phyloP scores from a whole-genome alignment of 2,329 filamentous ascomycete genomes.

The Apiospora pterosperma region DNA sequence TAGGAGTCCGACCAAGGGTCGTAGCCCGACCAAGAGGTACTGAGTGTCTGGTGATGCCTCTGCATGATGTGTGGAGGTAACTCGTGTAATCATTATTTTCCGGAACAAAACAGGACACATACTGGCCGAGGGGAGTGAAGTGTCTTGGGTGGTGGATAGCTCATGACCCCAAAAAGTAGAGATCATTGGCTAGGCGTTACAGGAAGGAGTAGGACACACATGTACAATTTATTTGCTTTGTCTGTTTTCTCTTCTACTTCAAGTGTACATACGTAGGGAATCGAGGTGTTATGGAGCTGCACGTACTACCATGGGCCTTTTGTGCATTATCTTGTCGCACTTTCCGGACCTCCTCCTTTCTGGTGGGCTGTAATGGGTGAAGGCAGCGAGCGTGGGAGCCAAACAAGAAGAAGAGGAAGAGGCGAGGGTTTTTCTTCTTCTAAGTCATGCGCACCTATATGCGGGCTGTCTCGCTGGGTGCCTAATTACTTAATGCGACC shows the following conservation, averaged over 20 bases:
- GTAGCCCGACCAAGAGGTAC: slow-evolving; percentile 45
- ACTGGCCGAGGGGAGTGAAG: neutral
- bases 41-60: slow-evolving; percentile 11
- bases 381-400: no score
- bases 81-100: neutral
- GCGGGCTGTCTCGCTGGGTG: no score
- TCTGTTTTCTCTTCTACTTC: neutral
- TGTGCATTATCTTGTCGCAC: no score
- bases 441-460: no score
- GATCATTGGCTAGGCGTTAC: neutral
- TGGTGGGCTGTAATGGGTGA: no score
- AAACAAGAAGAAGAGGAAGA: no score
- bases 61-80: neutral
- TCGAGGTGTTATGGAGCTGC: no score
- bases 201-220: neutral
- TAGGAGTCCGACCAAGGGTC: slow-evolving; percentile 28
- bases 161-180: neutral
- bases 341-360: no score
- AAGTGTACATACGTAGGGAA: neutral
- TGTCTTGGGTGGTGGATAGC: neutral
- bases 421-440: no score
- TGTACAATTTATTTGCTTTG: neutral
- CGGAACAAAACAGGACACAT: neutral
- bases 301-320: no score
- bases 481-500: no score